Base-by-base conservation (phyloP, 2,329 filamentous ascomycete species). In the Celoporthe dispersa region DNA sequence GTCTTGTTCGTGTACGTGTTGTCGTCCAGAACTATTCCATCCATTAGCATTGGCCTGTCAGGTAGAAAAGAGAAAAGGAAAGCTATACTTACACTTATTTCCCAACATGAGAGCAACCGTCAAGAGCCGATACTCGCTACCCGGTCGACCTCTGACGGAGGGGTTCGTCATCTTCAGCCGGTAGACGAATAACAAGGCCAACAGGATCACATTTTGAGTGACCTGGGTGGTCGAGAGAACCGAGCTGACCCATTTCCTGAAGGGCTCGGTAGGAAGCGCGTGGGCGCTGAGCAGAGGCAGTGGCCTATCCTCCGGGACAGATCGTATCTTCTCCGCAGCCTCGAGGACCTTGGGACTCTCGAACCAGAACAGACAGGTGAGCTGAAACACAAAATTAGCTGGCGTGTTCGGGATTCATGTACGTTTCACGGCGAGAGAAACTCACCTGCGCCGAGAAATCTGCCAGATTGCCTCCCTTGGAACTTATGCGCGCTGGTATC, bases 1-100 rank as follows among this genome's bases (percentile, higher is more conserved):
- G 96, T 99, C 84, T 98, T 98, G 84, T 99, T 99, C 51, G 96
- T 98, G 81, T 99, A 99, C 0, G 96, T 98, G 80, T 98, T 99
- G 80, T 99, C 96, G 78, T 99, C 96, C 76, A 99, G 84, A 79
- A 98, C 91, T 93, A 59, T 75, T 76, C 2, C 59, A 37, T 25
- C 25, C 60, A 48, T 69, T 57, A 70, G 51, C 35, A 8, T 48
- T n/a, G 8, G 7, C 19, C 4, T 44, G 65, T 48, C 70, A 72
- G 68, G 28, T 11, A 51, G 22, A 39, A 39, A 8, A 11, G 12
- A 12, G 35, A 35, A 35, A 35, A 64, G 4, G 19, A 28, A 12
- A 12, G 8, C 16, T 5, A 84, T 5, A 84, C 88, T 77, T 80
- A 93, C 91, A 99, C 84, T 99, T 99, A 81, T 99, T 99, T 72